Percentiles rank a stretch among this genome's conserved stretches.
phyloP scores from a whole-genome alignment of 495 filamentous ascomycete genomes.

The Xylaria curta region DNA sequence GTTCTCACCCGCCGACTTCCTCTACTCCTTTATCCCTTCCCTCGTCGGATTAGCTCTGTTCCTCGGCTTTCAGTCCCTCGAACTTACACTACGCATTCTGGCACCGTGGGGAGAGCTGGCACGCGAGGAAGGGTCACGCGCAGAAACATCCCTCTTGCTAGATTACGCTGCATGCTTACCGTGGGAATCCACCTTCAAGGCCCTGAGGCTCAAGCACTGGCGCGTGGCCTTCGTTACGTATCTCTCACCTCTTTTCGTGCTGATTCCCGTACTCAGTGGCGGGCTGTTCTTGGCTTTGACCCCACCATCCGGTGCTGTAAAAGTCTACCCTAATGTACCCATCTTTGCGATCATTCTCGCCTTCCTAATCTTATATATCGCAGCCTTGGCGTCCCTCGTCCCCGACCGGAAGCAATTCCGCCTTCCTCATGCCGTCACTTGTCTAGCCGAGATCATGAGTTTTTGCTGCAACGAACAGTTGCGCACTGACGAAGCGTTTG shows the following conservation, averaged over 20 bases:
- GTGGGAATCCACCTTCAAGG: slow-evolving; percentile 65
- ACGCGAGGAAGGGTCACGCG: slow-evolving; percentile 61
- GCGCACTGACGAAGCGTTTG: slow-evolving; percentile 69
- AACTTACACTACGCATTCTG: slow-evolving; percentile 74
- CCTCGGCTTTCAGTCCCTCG: slow-evolving; percentile 78
- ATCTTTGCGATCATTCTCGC: slow-evolving; percentile 72
- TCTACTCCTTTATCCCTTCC: slow-evolving; percentile 84
- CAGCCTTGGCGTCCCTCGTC: slow-evolving; percentile 55
- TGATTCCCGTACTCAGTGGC: slow-evolving; percentile 77
- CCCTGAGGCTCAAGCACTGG: slow-evolving; percentile 69
- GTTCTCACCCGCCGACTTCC: slow-evolving; percentile 85
- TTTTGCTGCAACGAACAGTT: slow-evolving; percentile 75
- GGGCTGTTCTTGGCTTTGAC: slow-evolving; percentile 84
- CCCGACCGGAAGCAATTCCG: slow-evolving; percentile 62
- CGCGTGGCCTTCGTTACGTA: slow-evolving; percentile 73
- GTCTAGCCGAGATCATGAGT: slow-evolving; percentile 76
- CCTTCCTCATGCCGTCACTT: slow-evolving; percentile 72
- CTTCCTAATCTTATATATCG: slow-evolving; percentile 69
- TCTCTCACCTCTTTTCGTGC: slow-evolving; percentile 65
- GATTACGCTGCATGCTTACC: slow-evolving; percentile 74
- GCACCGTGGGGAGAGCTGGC: slow-evolving; percentile 75
- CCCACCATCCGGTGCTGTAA: slow-evolving; percentile 56
- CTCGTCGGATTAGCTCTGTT: slow-evolving; percentile 77
- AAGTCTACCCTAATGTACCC: slow-evolving; percentile 72
- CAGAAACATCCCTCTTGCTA: slow-evolving; percentile 72